phyloP scores from a whole-genome alignment of 2,329 filamentous ascomycete species.

The Macrophomina pseudophaseolina region DNA sequence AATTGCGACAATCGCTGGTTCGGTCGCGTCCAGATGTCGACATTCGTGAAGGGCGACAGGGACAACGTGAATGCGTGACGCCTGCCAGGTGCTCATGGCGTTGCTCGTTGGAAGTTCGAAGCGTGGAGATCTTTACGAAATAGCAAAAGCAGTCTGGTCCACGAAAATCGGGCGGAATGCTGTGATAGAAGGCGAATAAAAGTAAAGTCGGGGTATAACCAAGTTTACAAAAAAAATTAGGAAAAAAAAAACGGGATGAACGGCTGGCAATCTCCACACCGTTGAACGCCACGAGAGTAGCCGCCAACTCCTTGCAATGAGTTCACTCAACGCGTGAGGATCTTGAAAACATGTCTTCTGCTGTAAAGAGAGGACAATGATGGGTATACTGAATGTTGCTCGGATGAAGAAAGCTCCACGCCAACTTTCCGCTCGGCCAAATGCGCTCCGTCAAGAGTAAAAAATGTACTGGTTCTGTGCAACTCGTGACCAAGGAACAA shows the following conservation, averaged over 20 bases:
- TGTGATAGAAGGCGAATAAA: neutral
- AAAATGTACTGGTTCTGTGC: slow-evolving; percentile 9
- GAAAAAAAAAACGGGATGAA: neutral
- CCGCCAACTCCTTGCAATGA: slow-evolving; percentile 17
- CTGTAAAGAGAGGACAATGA: slow-evolving; percentile 6
- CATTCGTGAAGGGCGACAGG: neutral
- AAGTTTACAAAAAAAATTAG: neutral
- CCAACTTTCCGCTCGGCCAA: slow-evolving; percentile 12
- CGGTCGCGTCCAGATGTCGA: neutral
- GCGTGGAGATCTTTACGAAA: neutral
- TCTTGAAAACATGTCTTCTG: neutral
- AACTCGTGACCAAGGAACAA: slow-evolving; percentile 4
- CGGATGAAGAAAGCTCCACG: slow-evolving; percentile 12
- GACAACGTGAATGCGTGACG: neutral
- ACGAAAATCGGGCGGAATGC: neutral
- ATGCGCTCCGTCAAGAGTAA: neutral
- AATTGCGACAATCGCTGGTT: neutral
- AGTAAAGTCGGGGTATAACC: neutral
- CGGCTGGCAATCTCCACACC: slow-evolving; percentile 22
- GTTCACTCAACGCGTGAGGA: neutral
- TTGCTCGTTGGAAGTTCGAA: neutral
- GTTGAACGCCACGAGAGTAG: slow-evolving; percentile 13
- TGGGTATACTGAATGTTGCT: neutral
- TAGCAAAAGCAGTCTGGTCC: neutral
- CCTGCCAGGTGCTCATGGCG: neutral